Evolutionary conservation across 1,284 basidiomycete species (phyloP), one percentile per base, ranked within the genome.

Genomic region (Uromyces viciae-fabae): DNA sequence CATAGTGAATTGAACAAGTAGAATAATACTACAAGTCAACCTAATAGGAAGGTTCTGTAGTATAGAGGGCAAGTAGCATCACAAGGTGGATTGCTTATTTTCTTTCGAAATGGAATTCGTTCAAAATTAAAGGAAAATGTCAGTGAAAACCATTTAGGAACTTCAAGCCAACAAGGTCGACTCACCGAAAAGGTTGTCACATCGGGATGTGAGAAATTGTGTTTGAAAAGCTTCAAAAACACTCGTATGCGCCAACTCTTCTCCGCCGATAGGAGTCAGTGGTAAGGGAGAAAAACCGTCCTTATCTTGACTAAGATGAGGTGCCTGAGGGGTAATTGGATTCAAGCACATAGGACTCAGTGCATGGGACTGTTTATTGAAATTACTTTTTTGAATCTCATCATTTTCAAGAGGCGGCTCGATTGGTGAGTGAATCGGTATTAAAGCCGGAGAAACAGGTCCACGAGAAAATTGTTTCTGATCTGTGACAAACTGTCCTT

Each of bases 291-390:
- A 75, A 46, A 75, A 75, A 33, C 25, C 25, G 4, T 75, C 74
- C 42, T 75, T 75, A 7, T 40, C 60, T 25, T 75, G 56, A 42
- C 74, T 75, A 25, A 75, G 56, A 75, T 75, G 74, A 28, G 74
- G 74, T 19, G 74, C 74, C 38, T 60, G 40, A 25, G 49, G 56
- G n/a, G 64, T 64, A 9, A 33, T 58, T 7, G 54, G 42, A 11
- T 38, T 28, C 1, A 40, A 58, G n/a, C 42, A 33, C 25, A 75
- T 43, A 5, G 60, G 56, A 42, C 60, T 75, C 2, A 40, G 66
- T 22, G 56, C 40, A 14, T n/a, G 28, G 22, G 38, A n/a, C n/a
- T 31, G n/a, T n/a, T n/a, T n/a, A 56, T 56, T 56, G 14, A n/a
- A n/a, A 3, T n/a, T 56, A 56, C n/a, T n/a, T 28, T 28, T n/a